Evolutionary conservation across 2,329 filamentous ascomycete species (phyloP).

Genomic region (Pyrenophora teres): DNA sequence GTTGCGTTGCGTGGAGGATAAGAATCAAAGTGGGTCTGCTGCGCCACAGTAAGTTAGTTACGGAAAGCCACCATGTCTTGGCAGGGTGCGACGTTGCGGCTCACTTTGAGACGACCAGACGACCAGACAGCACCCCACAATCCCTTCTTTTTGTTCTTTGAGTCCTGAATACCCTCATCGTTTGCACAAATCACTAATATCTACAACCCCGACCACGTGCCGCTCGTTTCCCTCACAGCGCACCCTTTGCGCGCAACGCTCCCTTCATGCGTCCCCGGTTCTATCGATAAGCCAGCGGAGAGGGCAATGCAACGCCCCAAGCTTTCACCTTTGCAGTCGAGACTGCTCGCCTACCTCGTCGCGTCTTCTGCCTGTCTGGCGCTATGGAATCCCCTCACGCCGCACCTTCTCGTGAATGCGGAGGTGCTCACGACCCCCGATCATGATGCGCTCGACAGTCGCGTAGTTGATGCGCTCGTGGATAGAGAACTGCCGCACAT

Average conservation of each 20-base stretch:
- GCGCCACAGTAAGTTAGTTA: background rate
- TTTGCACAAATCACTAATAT: conserved; percentile 2
- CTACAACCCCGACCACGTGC: background rate
- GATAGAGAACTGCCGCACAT: conserved; percentile 52
- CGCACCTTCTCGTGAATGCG: conserved; percentile 61
- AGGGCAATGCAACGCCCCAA: conserved; percentile 53
- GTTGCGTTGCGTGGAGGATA: too few species aligned
- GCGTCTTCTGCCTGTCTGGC: conserved; percentile 64
- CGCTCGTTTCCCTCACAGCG: conserved; percentile 12
- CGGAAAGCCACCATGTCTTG: conserved; percentile 1
- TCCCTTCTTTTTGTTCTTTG: background rate
- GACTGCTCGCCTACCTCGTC: conserved; percentile 69
- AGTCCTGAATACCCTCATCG: background rate
- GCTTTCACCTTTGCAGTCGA: conserved; percentile 72
- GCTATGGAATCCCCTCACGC: conserved; percentile 65
- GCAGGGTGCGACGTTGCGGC: background rate
- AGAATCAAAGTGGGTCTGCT: background rate
- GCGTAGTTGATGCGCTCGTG: conserved; percentile 18
- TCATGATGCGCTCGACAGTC: conserved; percentile 17
- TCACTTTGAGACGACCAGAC: background rate
- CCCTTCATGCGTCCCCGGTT: conserved; percentile 23
- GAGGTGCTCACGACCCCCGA: conserved; percentile 51
- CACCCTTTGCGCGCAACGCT: conserved; percentile 20
- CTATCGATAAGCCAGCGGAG: conserved; percentile 30
- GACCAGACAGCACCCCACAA: conserved; percentile 1